Evolutionary conservation across 2,329 filamentous ascomycete genomes (phyloP), one percentile per base, ranked within the genome.

Genomic region (Plectosphaerella plurivora): DNA sequence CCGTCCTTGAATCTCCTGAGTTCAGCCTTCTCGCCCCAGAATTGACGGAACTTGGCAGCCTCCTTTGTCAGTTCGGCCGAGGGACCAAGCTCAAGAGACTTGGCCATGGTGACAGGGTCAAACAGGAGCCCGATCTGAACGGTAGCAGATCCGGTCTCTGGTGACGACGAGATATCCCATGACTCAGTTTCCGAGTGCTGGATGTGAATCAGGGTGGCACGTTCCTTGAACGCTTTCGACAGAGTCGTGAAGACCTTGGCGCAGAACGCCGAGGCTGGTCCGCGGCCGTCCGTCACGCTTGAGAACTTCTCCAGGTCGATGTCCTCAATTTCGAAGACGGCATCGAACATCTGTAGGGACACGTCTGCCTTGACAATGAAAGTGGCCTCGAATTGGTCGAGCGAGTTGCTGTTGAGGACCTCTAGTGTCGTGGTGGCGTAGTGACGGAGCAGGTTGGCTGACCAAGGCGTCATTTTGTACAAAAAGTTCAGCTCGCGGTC

Each of bases 21-120:
- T 68, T 99, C 94, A 1, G 94, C 83, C 66, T 94, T 96, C 10
- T 93, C 87, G 7, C 93, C 94, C 94, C 95, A 99, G 66, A 99
- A 97, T 35, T 86, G 83, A 36, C 90, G 88, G 68, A 97, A 99
- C 33, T 79, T 79, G 10, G 85, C 84, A 22, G 91, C 88, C 57
- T 91, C 89, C 57, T 88, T 85, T 68, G 93, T 91, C 55, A 94
- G 82, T 64, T 97, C 92, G 2, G 91, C 89, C 1, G 87, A 74
- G 5, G 94, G 94, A 1, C 94, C 94, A 65, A 91, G 89, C 59
- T 99, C 94, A 56, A 97, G 88, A 46, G 86, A 79, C 33, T 92
- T 86, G 51, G 80, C 75, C 62, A 87, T 86, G 60, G 90, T 88
- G 37, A 81, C 76, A 1, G 88, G 77, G 60, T 97, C 83, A 47